Base-by-base conservation (phyloP, 208 protist genomes). In the Trypanosoma caninum region DNA sequence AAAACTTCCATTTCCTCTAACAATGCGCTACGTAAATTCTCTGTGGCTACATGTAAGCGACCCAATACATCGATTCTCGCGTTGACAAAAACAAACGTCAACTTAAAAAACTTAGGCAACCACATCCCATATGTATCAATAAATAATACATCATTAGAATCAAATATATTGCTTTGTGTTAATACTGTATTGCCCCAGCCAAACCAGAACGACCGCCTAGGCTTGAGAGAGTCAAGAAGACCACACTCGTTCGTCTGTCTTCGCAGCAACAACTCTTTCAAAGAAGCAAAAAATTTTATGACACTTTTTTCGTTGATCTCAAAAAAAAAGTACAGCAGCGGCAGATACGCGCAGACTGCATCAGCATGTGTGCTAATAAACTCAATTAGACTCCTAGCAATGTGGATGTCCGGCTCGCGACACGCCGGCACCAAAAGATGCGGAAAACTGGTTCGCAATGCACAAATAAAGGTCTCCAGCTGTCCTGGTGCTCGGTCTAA, bases 321-420 rank as follows among this genome's bases (percentile, higher is more conserved):
- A 50, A 69, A 84, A 11, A 84, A 38, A 55, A 84, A 80, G 34
- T 60, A 78, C 27, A 80, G 55, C 11, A 77, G 20, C 1, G 78
- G 78, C 1, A 78, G 31, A 57, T 72, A 85, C 16, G 74, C 57
- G 33, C 11, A 57, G 1, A 81, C 25, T 1, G 35, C 59, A 8
- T 54, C 45, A 1, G 23, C 48, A 54, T 81, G 69, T 11, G 63
- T 27, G 7, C 41, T 30, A 22, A 76, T 22, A 50, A 84, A 78
- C 13, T 38, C 65, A 28, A 61, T 34, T 31, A 82, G 3, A 13
- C 50, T 16, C 22, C 48, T 23, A 2, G 70, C 75, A 23, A 63
- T 16, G 1, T 57, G 45, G 20, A 71, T 27, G 7, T 40, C 40
- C 13, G 40, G 34, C 28, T 68, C 59, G 5, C 31, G 28, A 28